phyloP scores from a whole-genome alignment of 1,139 yeast species.

The Candida pseudoviswanathii region DNA sequence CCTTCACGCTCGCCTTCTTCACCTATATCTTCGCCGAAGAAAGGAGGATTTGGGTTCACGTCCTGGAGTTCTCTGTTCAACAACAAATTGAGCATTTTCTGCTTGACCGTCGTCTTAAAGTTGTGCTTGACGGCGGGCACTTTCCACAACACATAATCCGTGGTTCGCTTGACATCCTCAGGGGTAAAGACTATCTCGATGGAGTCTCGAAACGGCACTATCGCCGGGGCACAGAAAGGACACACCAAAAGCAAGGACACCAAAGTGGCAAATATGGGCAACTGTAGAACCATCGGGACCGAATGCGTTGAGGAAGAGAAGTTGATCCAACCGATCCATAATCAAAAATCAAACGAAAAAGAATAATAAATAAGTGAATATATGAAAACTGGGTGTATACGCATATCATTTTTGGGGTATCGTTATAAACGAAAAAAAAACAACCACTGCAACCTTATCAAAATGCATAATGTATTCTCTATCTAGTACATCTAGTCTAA shows the following conservation, averaged over 20 bases:
- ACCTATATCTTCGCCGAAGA: conserved; percentile 50
- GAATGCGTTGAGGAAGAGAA: neutral
- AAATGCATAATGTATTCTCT: neutral
- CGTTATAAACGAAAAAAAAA: neutral
- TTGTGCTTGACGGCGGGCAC: conserved; percentile 23
- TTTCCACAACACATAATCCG: conserved; percentile 22
- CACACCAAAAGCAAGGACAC: neutral
- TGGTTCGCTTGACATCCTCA: conserved; percentile 27
- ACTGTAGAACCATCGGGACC: conserved; percentile 1
- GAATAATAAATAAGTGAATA: neutral
- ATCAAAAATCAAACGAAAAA: neutral
- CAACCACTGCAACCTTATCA: neutral
- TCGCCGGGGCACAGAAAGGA: neutral
- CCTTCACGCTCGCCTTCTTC: conserved; percentile 44
- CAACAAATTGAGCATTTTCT: conserved; percentile 19
- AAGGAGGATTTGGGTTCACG: conserved; percentile 37
- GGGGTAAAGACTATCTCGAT: conserved; percentile 27
- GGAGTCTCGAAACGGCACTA: conserved; percentile 19
- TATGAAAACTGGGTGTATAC: neutral
- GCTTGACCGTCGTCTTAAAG: conserved; percentile 42
- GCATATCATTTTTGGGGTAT: neutral
- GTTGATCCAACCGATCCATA: neutral
- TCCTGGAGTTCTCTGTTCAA: conserved; percentile 18
- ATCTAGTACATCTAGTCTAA: conserved; percentile 9
- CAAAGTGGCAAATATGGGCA: neutral